phyloP scores from a whole-genome alignment of 345 rosid species.

The Gossypium ekmanianum region DNA sequence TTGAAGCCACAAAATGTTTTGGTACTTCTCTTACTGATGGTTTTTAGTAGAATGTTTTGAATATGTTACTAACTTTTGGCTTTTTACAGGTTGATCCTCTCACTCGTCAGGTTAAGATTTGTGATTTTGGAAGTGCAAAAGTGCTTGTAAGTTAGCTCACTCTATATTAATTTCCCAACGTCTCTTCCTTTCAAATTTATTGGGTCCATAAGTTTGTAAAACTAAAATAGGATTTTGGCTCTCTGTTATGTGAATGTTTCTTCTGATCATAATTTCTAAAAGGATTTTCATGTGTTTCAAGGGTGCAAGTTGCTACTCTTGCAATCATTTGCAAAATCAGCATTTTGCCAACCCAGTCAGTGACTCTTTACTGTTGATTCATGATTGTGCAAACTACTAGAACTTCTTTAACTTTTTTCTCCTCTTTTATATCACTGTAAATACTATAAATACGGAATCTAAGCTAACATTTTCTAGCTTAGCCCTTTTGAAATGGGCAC shows the following conservation, averaged over 20 bases:
- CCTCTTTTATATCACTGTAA: neutral
- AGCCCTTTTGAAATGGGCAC: neutral
- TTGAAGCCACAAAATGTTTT: constrained; percentile 87
- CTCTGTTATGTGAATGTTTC: neutral
- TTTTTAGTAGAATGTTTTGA: neutral
- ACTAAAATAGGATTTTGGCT: neutral
- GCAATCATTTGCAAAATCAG: neutral
- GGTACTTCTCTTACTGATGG: constrained; percentile 35
- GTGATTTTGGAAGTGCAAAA: constrained; percentile 96
- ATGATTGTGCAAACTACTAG: neutral
- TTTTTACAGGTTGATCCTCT: constrained; percentile 79
- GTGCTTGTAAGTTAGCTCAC: constrained; percentile 49
- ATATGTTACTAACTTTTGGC: constrained; percentile 10
- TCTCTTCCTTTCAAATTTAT: too few species aligned
- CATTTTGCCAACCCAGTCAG: neutral
- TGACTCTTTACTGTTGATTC: neutral
- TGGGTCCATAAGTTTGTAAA: neutral
- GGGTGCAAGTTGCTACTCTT: neutral
- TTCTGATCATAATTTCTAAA: neutral
- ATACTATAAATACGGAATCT: neutral
- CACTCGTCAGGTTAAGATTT: constrained; percentile 29
- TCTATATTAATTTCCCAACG: neutral
- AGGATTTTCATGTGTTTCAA: neutral
- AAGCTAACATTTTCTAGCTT: neutral
- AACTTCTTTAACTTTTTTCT: neutral